A percentile compares a stretch with the other conserved stretches of the same genome.
phyloP scores from a whole-genome alignment of 768 basidiomycete genomes.

The Boletellus ananas region DNA sequence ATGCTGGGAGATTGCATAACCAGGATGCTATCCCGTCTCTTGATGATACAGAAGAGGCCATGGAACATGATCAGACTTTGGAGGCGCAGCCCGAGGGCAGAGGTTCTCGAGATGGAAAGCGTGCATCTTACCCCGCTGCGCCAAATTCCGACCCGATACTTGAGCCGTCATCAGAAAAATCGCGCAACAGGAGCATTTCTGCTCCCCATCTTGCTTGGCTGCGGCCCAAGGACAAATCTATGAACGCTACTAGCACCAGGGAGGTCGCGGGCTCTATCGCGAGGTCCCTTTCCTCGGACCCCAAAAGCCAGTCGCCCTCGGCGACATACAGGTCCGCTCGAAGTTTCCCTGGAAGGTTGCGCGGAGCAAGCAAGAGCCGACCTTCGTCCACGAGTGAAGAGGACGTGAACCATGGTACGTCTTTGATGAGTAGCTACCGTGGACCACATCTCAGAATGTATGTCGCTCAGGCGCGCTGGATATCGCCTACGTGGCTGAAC shows the following conservation, averaged over 20 bases:
- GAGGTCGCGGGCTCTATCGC: conserved; percentile 6
- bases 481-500: conserved; percentile 62
- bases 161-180: conserved; percentile 20
- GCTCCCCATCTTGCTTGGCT: conserved; percentile 62
- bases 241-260: conserved; percentile 3
- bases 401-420: conserved; percentile 17
- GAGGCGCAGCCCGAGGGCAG: conserved; percentile 1
- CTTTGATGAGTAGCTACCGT: background rate
- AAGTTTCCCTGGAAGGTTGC: conserved; percentile 21
- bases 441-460: background rate
- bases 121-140: conserved; percentile 18
- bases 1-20: conserved; percentile 66
- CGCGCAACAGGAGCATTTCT: conserved; percentile 50
- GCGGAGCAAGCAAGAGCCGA: conserved; percentile 20
- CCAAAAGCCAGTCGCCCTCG: conserved; percentile 1
- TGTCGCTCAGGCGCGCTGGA: conserved; percentile 30
- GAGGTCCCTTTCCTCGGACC: conserved; percentile 19
- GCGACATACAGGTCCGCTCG: conserved; percentile 12
- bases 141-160: conserved; percentile 9
- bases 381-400: conserved; percentile 12
- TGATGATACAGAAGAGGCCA: background rate
- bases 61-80: background rate
- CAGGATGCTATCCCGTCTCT: conserved; percentile 63
- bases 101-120: conserved; percentile 16
- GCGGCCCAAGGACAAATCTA: conserved; percentile 30